These are phyloP conservation scores for Fraxinus greggii DNA, from an alignment of 305 asterid genomes.

Conservation along the genomic window DNA sequence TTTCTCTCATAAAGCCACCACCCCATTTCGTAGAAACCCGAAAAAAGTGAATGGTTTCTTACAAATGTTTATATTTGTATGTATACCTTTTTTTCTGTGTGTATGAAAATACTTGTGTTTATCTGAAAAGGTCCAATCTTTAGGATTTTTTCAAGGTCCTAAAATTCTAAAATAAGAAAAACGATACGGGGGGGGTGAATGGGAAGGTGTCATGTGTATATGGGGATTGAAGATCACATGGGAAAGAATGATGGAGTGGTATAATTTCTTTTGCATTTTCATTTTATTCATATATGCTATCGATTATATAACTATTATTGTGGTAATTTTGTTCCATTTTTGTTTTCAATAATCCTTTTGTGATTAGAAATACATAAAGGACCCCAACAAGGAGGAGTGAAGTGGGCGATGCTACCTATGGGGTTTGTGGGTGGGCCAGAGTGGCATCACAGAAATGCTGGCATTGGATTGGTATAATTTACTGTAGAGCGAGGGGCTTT, in stretches of 20 bases:
- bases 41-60: slow-evolving; percentile 33
- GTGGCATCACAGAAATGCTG: slow-evolving; percentile 29
- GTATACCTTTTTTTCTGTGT: neutral
- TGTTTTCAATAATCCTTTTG: neutral
- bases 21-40: slow-evolving; percentile 45
- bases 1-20: slow-evolving; percentile 53
- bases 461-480: neutral
- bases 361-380: slow-evolving; percentile 1
- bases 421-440: slow-evolving; percentile 23
- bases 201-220: slow-evolving; percentile 13
- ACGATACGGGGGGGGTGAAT: neutral
- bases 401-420: slow-evolving; percentile 26
- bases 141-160: neutral
- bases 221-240: slow-evolving; percentile 54
- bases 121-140: neutral
- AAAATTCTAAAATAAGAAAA: neutral
- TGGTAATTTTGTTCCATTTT: neutral
- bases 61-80: neutral
- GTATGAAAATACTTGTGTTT: neutral
- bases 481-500: neutral
- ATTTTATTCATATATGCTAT: neutral
- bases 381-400: slow-evolving; percentile 30
- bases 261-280: slow-evolving; percentile 26
- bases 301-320: neutral
- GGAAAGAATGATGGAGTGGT: slow-evolving; percentile 41